Evolutionary conservation across 2,329 filamentous ascomycete genomes (phyloP), one percentile per base, ranked within the genome.

Genomic region (Fusarium goolgardi): DNA sequence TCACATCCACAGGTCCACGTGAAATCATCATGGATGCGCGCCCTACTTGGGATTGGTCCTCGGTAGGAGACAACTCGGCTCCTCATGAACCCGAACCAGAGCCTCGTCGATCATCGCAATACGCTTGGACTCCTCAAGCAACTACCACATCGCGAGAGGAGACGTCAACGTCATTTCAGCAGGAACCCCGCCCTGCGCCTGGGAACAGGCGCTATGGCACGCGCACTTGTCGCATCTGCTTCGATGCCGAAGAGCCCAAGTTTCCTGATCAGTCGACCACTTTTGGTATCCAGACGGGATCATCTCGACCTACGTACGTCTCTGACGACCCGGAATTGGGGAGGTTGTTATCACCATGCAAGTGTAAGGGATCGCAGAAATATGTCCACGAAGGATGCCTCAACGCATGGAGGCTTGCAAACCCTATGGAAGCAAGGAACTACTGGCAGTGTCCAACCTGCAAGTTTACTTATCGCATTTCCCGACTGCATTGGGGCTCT

Each of bases 351-450:
- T 91, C 91, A 55, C 96, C 96, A 35, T 99, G 96, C 84, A 89
- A 90, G 80, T 99, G 96, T 85, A 96, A 93, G 81, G 96, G 96
- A 53, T 93, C 92, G 39, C 92, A 95, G 72, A 92, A 92, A 81
- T 97, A 97, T 79, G 94, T 98, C 25, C 96, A 99, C 78, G 93
- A 97, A 78, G 91, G 89, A 31, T 99, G 96, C 75, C 84, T 99
- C 49, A 88, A 91, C 73, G 84, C 87, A 13, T 98, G 94, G 93
- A 88, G 96, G 71, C 85, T 90, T 66, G 86, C 92, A 43, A 88
- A 93, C 75, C 91, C 92, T 0, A 75, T 79, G 29, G 79, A 79
- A 74, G 84, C 82, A 32, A 86, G 91, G 58, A 93, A 94, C 72
- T 96, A 90, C 76, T 97, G 91, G 88, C 86, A 92, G 73, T 98